phyloP scores from a whole-genome alignment of 2,329 filamentous ascomycete species.

The Macrophomina phaseolina region DNA sequence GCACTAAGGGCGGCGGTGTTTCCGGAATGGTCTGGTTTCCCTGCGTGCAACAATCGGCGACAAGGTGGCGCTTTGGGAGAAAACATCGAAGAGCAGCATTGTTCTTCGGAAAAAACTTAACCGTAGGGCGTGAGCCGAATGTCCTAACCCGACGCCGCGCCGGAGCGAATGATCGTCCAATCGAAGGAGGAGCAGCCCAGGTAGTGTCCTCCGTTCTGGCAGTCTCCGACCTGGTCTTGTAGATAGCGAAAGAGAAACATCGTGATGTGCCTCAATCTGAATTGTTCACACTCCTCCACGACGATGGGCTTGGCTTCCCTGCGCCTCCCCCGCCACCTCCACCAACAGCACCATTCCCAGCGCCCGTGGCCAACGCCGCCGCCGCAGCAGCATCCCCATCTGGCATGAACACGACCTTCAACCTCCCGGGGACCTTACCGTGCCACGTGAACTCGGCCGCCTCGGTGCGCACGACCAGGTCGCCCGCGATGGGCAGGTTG shows the following conservation, averaged over 20 bases:
- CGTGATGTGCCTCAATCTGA: slow-evolving; percentile 1
- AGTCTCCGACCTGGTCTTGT: no score
- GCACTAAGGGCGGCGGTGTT: neutral
- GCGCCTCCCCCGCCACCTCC: neutral
- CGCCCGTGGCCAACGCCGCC: slow-evolving; percentile 3
- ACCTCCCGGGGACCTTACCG: slow-evolving; percentile 13
- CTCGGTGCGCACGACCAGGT: slow-evolving; percentile 24
- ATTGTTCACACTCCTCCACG: slow-evolving; percentile 17
- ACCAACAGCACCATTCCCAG: neutral
- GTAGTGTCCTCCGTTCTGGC: no score
- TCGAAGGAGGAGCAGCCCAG: no score
- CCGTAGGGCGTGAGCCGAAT: no score
- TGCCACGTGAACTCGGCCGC: slow-evolving; percentile 22
- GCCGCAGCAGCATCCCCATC: neutral
- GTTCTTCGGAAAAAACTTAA: no score
- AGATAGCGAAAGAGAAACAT: neutral
- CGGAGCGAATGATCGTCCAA: no score
- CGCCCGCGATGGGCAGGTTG: slow-evolving; percentile 18
- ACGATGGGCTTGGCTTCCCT: slow-evolving; percentile 5
- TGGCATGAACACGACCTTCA: slow-evolving; percentile 21
- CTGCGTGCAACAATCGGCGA: neutral
- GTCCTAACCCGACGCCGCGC: no score
- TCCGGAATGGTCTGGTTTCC: neutral
- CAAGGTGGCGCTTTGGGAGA: neutral
- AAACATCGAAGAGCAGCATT: no score